Conservation (phyloP, 1,284 basidiomycete species). For the Moesziomyces parantarcticus region DNA sequence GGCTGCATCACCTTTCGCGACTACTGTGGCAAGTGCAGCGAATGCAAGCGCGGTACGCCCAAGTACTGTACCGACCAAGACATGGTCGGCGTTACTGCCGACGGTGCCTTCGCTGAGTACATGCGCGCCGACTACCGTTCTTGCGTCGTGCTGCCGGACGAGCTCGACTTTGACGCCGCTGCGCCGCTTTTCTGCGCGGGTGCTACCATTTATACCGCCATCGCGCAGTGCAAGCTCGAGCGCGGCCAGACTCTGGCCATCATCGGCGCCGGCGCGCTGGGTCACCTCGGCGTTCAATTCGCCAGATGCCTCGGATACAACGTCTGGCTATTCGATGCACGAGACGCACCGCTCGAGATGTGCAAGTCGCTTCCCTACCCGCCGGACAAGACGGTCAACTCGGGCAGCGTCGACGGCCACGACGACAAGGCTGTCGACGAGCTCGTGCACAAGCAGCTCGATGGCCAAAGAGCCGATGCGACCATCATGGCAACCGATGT, state of each 20-base stretch:
- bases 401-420: constrained; percentile 30
- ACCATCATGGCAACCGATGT: constrained; percentile 49
- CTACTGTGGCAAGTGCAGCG: constrained; percentile 43
- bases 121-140: constrained; percentile 52
- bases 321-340: constrained; percentile 60
- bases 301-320: constrained; percentile 65
- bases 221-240: constrained; percentile 54
- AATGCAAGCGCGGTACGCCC: constrained; percentile 46
- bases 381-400: constrained; percentile 43
- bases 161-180: constrained; percentile 43
- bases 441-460: constrained; percentile 16
- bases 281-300: constrained; percentile 67
- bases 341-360: constrained; percentile 35
- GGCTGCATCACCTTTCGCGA: constrained; percentile 57
- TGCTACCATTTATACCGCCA: constrained; percentile 67
- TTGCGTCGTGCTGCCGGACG: constrained; percentile 53
- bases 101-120: constrained; percentile 56
- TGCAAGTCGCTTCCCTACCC: constrained; percentile 31
- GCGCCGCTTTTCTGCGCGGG: constrained; percentile 70
- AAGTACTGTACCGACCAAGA: constrained; percentile 49
- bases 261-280: constrained; percentile 69
- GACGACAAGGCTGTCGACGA: constrained; percentile 17
- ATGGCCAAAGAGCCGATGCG: constrained; percentile 37
- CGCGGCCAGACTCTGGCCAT: constrained; percentile 67
- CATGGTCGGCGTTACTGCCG: constrained; percentile 40